Evolutionary conservation across 169 alveolate genomes (phyloP).

Genomic region (Cryptosporidium viatorum): DNA sequence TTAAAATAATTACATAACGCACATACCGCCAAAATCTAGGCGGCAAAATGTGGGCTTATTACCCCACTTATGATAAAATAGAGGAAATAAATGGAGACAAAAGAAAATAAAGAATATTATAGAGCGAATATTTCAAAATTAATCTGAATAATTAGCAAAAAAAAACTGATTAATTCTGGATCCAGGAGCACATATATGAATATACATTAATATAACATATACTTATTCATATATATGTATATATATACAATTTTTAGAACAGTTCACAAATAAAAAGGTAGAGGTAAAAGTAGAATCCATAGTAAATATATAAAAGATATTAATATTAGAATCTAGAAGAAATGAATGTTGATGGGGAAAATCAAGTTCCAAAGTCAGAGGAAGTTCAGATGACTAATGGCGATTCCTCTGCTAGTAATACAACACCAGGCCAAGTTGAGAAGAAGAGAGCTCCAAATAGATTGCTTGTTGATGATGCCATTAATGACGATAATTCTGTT

Average conservation of each 20-base stretch:
- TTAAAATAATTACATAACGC: background rate
- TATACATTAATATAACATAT: background rate
- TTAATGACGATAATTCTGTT: slow-evolving; percentile 98
- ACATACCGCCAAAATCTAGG: background rate
- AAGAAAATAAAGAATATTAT: background rate
- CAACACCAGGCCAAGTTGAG: slow-evolving; percentile 73
- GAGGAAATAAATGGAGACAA: slow-evolving; percentile 18
- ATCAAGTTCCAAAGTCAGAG: slow-evolving; percentile 37
- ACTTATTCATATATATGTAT: slow-evolving; percentile 17
- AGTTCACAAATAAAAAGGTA: background rate
- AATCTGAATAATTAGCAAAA: background rate
- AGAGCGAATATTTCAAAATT: background rate
- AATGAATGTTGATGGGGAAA: slow-evolving; percentile 72
- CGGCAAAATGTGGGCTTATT: slow-evolving; percentile 6
- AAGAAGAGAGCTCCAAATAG: slow-evolving; percentile 91
- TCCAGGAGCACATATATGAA: background rate
- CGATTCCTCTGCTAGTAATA: slow-evolving; percentile 2
- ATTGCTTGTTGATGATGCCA: slow-evolving; percentile 97
- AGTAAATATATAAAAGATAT: background rate
- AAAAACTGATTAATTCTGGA: background rate
- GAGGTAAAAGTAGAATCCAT: background rate
- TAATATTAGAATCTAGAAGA: slow-evolving; percentile 10
- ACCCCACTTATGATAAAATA: slow-evolving; percentile 1
- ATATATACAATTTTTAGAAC: background rate
- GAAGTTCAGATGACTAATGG: slow-evolving; percentile 54